These are phyloP conservation scores for Neopestalotiopsis sp. DNA, from an alignment of 2,329 filamentous ascomycete species.

Conservation along the genomic window DNA sequence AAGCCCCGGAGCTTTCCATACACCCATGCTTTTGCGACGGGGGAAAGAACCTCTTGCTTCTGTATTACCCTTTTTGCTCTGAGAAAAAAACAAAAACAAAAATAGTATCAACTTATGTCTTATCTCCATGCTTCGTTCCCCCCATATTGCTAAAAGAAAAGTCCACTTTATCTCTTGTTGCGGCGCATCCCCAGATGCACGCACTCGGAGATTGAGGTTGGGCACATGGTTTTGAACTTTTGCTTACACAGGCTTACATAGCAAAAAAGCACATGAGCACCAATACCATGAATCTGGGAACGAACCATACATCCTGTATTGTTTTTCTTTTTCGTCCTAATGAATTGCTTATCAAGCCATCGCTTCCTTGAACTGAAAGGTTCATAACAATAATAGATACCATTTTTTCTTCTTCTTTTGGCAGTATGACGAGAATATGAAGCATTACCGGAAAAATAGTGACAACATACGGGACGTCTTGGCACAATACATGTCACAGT, in stretches of 20 bases:
- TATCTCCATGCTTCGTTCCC: not conserved
- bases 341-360: no score
- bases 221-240: not conserved
- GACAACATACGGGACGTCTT: not conserved
- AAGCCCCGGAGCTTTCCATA: not conserved
- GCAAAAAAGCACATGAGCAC: not conserved
- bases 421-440: not conserved
- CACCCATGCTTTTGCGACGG: not conserved
- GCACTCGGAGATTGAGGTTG: not conserved
- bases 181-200: not conserved
- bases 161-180: not conserved
- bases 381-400: no score
- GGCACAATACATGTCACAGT: slow-evolving; percentile 2
- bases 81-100: not conserved
- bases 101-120: not conserved
- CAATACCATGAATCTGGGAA: not conserved
- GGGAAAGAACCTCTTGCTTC: not conserved
- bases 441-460: not conserved
- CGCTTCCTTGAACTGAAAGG: no score
- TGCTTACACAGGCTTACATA: slow-evolving; percentile 1
- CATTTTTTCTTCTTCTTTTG: not conserved
- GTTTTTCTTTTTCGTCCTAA: no score
- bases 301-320: no score
- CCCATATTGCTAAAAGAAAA: not conserved
- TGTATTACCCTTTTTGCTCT: not conserved